A percentile compares a stretch with the other conserved stretches of the same genome.
Conservation (phyloP, 495 filamentous ascomycete species). For the Evernia prunastri region DNA sequence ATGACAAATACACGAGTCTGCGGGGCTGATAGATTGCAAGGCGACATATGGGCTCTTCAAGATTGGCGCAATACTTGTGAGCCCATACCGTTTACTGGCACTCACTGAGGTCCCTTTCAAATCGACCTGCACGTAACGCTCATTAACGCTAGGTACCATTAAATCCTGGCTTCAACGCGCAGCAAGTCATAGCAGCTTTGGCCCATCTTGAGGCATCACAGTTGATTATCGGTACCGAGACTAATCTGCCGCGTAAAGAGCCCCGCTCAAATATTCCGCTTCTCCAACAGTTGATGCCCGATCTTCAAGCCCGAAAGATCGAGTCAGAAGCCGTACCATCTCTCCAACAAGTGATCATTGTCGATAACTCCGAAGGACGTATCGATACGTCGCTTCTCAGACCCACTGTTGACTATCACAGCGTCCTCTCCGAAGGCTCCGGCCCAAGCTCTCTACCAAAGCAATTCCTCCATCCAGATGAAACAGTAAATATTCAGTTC, state of each 20-base stretch:
- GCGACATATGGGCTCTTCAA: slow-evolving; percentile 87
- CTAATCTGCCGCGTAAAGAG: slow-evolving; percentile 73
- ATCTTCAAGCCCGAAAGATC: slow-evolving; percentile 47
- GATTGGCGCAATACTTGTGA: slow-evolving; percentile 77
- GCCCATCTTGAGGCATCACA: slow-evolving; percentile 68
- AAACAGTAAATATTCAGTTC: slow-evolving; percentile 93
- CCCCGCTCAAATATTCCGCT: slow-evolving; percentile 71
- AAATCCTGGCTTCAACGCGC: slow-evolving; percentile 81
- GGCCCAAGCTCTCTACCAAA: slow-evolving; percentile 30
- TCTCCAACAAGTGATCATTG: slow-evolving; percentile 61
- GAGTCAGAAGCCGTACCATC: slow-evolving; percentile 62
- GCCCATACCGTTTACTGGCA: not conserved
- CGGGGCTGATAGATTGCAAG: slow-evolving; percentile 29
- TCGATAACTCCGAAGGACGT: slow-evolving; percentile 72
- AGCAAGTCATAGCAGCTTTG: slow-evolving; percentile 72
- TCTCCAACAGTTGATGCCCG: slow-evolving; percentile 56
- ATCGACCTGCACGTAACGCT: not conserved
- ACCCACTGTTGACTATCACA: slow-evolving; percentile 49
- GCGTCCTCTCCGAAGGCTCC: slow-evolving; percentile 44
- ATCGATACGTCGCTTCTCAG: slow-evolving; percentile 43
- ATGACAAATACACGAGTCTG: not conserved
- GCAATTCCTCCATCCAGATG: slow-evolving; percentile 52
- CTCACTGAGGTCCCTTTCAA: not conserved
- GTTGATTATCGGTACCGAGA: slow-evolving; percentile 77
- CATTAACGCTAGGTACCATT: slow-evolving; percentile 58